These are phyloP conservation scores for Noccaea caerulescens DNA, from an alignment of 345 rosid species.

Conservation along the genomic window DNA sequence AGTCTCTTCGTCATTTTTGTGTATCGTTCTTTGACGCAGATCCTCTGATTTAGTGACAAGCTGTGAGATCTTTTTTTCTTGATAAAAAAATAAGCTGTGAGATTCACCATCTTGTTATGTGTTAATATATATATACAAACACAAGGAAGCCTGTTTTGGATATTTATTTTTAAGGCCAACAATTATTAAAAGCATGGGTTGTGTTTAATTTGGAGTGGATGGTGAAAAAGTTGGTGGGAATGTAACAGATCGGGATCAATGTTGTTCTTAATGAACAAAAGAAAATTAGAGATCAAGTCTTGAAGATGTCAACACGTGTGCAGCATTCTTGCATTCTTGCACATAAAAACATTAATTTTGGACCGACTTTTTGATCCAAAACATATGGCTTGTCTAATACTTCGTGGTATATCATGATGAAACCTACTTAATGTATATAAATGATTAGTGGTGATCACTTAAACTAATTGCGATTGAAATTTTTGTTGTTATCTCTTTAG, in stretches of 20 bases:
- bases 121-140: constrained; percentile 24
- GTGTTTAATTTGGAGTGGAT: constrained; percentile 49
- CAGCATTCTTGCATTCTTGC: constrained; percentile 20
- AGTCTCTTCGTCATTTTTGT: constrained; percentile 21
- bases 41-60: background rate
- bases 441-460: constrained; percentile 28
- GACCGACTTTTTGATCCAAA: constrained; percentile 23
- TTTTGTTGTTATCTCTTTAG: constrained; percentile 2
- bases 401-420: constrained; percentile 34
- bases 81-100: background rate
- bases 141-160: constrained; percentile 20
- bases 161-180: background rate
- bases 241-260: constrained; percentile 44
- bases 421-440: constrained; percentile 4
- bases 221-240: constrained; percentile 41
- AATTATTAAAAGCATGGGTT: constrained; percentile 32
- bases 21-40: constrained; percentile 16
- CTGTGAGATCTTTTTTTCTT: background rate
- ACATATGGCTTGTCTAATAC: constrained; percentile 30
- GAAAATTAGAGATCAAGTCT: constrained; percentile 23
- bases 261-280: constrained; percentile 25
- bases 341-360: constrained; percentile 27
- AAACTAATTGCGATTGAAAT: constrained; percentile 10
- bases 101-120: constrained; percentile 18
- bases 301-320: constrained; percentile 33